Evolutionary conservation across 768 basidiomycete species (phyloP), one percentile per base, ranked within the genome.

Genomic region (Kwoniella dejecticola): DNA sequence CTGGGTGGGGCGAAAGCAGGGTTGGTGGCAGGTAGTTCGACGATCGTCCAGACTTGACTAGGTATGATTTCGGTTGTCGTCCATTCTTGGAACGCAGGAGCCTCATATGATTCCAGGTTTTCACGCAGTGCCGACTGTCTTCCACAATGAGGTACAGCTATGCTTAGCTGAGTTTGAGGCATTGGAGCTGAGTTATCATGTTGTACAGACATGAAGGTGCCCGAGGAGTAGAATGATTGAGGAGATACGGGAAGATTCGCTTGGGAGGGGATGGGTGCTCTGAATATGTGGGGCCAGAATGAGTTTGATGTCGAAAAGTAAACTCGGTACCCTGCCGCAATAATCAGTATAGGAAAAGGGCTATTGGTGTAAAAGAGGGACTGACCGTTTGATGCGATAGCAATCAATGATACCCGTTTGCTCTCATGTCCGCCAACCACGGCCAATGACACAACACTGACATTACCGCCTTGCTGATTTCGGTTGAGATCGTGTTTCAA

Each of bases 391-490:
- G 83, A 81, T 23, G 92, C 91, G 47, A 94, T 80, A 1, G 88
- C 91, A 49, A 96, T 82, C 10, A 98, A 83, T 59, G 90, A 89
- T 12, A 89, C 80, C 24, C 84, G 80, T 15, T 85, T 83, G 71
- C 86, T 88, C 62, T 87, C 85, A 62, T 91, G 84, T 36, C 82
- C 81, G 19, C 77, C 67, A 78, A 96, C 91, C 26, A 87, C 83
- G 42, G 87, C 83, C 50, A 94, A 79, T 12, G 83, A 82, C 0
- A 86, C 77, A 48, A 93, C 87, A 47, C 87, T 56, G 1, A 48
- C 54, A n/a, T 31, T 36, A 17, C 64, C 54, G 3, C 21, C 42
- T 19, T 61, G 64, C 10, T 23, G 48, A 21, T 64, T 27, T 13
- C 57, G 29, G 21, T 52, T 60, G 21, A 62, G 26, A 33, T 45